Evolutionary conservation across 345 rosid genomes (phyloP).

Genomic region (Hibiscus mutabilis): DNA sequence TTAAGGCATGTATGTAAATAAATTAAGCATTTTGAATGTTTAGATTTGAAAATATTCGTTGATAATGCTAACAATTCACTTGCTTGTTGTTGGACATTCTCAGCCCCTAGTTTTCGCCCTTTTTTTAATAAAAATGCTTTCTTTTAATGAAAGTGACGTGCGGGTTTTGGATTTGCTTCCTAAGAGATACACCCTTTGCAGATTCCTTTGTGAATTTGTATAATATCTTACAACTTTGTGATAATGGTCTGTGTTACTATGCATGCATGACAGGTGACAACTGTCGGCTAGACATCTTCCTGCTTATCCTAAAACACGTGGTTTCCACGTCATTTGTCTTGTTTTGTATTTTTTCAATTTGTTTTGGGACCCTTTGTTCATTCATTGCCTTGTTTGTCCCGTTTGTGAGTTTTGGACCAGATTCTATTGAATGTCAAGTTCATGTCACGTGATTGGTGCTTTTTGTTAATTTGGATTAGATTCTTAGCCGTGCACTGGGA

Average conservation of each 20-base stretch:
- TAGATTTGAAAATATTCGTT: no score
- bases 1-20: no score
- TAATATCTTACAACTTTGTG: no score
- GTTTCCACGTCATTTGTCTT: neutral
- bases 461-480: constrained; percentile 22
- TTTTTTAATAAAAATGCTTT: no score
- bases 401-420: neutral
- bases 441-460: neutral
- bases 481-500: constrained; percentile 52
- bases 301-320: neutral
- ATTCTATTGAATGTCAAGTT: neutral
- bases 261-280: no score
- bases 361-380: neutral
- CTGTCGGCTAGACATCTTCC: neutral
- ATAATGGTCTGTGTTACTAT: neutral
- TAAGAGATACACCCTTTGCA: neutral
- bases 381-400: neutral
- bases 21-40: no score
- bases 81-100: neutral
- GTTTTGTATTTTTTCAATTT: no score
- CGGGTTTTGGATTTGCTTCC: neutral
- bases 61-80: neutral
- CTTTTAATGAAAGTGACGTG: no score
- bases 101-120: neutral
- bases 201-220: no score